Evolutionary conservation across 1,139 yeast species (phyloP).

Genomic region (Suhomyces atakaporum): DNA sequence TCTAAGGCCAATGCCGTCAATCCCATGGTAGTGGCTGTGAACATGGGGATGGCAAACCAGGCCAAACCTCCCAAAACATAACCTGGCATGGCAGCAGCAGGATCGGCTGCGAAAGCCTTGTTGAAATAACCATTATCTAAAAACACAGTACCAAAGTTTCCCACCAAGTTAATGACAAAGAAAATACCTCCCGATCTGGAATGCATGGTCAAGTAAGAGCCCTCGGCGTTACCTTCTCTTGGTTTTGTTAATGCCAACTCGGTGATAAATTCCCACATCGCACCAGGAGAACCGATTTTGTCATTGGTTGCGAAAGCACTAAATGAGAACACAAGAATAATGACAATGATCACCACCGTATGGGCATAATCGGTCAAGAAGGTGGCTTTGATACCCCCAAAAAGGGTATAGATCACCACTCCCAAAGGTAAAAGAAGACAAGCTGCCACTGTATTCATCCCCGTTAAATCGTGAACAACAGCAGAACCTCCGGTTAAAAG

Average conservation of each 20-base stretch:
- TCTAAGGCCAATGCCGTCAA: slow-evolving; percentile 76
- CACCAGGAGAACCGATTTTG: slow-evolving; percentile 78
- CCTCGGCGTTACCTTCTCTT: slow-evolving; percentile 73
- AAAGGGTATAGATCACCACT: slow-evolving; percentile 76
- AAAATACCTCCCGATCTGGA: slow-evolving; percentile 79
- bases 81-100: slow-evolving; percentile 86
- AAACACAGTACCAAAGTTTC: slow-evolving; percentile 88
- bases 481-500: slow-evolving; percentile 85
- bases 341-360: slow-evolving; percentile 61
- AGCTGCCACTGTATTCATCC: slow-evolving; percentile 81
- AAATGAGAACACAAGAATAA: slow-evolving; percentile 64
- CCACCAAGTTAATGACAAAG: slow-evolving; percentile 79
- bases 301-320: slow-evolving; percentile 60
- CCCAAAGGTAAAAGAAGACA: slow-evolving; percentile 81
- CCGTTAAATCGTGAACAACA: slow-evolving; percentile 72
- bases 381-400: slow-evolving; percentile 91
- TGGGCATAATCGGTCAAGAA: slow-evolving; percentile 86
- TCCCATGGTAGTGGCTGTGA: slow-evolving; percentile 82
- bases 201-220: slow-evolving; percentile 76
- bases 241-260: slow-evolving; percentile 61
- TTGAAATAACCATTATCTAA: slow-evolving; percentile 90
- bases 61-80: slow-evolving; percentile 87
- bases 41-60: slow-evolving; percentile 89
- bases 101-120: slow-evolving; percentile 85
- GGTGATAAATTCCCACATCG: slow-evolving; percentile 69